A percentile compares a stretch with the other conserved stretches of the same genome.
Evolutionary conservation across 2,329 filamentous ascomycete genomes (phyloP).

Genomic region (Pseudopyrenochaeta lycopersici): DNA sequence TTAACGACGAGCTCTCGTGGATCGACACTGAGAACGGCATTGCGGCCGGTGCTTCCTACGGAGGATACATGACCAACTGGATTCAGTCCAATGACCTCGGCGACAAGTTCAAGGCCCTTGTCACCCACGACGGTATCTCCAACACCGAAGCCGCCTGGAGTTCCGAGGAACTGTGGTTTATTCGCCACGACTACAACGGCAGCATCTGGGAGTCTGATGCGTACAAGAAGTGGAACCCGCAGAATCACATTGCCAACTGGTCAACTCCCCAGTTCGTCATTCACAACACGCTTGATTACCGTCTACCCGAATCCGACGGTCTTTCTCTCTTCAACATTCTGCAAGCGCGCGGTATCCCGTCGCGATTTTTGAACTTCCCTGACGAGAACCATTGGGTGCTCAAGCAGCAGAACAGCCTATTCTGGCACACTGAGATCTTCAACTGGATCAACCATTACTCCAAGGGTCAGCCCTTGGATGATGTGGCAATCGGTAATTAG

Average conservation of each 20-base stretch:
- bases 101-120: slow-evolving; percentile 84
- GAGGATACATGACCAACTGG: slow-evolving; percentile 70
- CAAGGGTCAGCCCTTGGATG: slow-evolving; percentile 41
- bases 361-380: slow-evolving; percentile 81
- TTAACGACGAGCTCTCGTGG: slow-evolving; percentile 70
- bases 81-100: slow-evolving; percentile 87
- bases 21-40: slow-evolving; percentile 77
- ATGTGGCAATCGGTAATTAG: slow-evolving; percentile 41
- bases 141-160: slow-evolving; percentile 60
- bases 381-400: slow-evolving; percentile 84
- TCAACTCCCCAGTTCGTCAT: slow-evolving; percentile 87
- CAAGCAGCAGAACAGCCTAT: slow-evolving; percentile 86
- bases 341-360: slow-evolving; percentile 78
- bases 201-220: slow-evolving; percentile 44
- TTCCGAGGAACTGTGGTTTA: slow-evolving; percentile 63
- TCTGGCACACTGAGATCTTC: slow-evolving; percentile 77
- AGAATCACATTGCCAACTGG: slow-evolving; percentile 72
- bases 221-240: slow-evolving; percentile 67
- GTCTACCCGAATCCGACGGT: slow-evolving; percentile 85
- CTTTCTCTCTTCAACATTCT: slow-evolving; percentile 86
- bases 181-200: slow-evolving; percentile 55
- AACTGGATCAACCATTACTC: slow-evolving; percentile 52
- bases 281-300: slow-evolving; percentile 90
- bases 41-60: slow-evolving; percentile 70
- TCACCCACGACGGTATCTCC: slow-evolving; percentile 88